Evolutionary conservation across 2,329 filamentous ascomycete species (phyloP), one percentile per base, ranked within the genome.

Genomic region (Aspergillus unguis): DNA sequence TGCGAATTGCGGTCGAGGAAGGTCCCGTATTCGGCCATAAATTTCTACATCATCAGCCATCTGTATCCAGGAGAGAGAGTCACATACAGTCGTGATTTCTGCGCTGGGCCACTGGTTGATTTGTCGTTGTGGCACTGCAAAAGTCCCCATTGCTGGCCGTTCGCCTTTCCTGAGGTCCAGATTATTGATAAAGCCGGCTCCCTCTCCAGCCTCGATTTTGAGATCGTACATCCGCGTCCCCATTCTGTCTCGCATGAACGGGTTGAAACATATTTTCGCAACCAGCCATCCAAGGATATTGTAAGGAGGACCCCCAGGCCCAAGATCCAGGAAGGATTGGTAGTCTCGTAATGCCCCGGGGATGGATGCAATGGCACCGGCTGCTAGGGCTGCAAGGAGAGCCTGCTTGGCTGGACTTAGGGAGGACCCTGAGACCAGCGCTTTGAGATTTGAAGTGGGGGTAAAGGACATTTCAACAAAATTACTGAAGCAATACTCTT

Each of bases 221-320:
- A 35, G 46, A 23, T 63, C 58, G 40, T 69, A 69, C 5, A 61
- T 52, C 8, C 55, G 50, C 4, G 67, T 69, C n/a, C 58, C 58
- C 41, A 68, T 44, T 61, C 64, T 64, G n/a, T 69, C 65, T 9
- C 56, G 43, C 10, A 47, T 48, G 33, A 65, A 62, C 1, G 66
- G 65, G 29, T 62, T 56, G 27, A 65, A 58, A 1, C 67, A 38
- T 28, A 62, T 41, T 10, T 56, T 59, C 31, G 60, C 60, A 6
- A 61, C 36, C 9, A 71, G 41, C 68, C 70, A 74, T 42, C 71
- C 71, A 27, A 68, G 31, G 9, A 64, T 33, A 53, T 74, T 73
- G 50, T 69, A 63, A 2, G 70, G 70, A 2, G 64, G 49, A 0
- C 71, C 71, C 5, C 70, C 70, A 1, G 61, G 66, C 1, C 71